These are phyloP conservation scores for Alternaria infectoria DNA, from an alignment of 2,329 filamentous ascomycete species.

Conservation along the genomic window DNA sequence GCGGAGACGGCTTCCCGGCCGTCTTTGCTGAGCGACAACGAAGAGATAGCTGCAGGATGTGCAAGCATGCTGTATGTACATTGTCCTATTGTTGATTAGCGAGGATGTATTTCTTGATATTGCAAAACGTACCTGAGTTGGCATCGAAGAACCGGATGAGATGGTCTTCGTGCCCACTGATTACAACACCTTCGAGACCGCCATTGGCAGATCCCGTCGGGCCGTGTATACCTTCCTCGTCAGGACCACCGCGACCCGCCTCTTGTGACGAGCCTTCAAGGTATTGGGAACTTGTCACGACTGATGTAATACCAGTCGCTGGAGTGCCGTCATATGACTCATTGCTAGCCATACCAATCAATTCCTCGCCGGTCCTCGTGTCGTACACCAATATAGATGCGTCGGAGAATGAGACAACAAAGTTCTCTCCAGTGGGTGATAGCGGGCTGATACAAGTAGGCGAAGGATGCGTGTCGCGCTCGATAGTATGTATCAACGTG, in stretches of 20 bases:
- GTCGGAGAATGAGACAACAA: slow-evolving; percentile 92
- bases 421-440: slow-evolving; percentile 80
- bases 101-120: slow-evolving; percentile 3
- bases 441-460: slow-evolving; percentile 93
- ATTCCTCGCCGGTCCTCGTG: slow-evolving; percentile 87
- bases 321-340: slow-evolving; percentile 92
- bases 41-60: slow-evolving; percentile 90
- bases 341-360: slow-evolving; percentile 88
- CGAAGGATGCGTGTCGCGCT: slow-evolving; percentile 71
- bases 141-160: slow-evolving; percentile 98
- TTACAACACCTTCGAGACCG: slow-evolving; percentile 86
- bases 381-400: slow-evolving; percentile 91
- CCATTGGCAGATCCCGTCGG: slow-evolving; percentile 83
- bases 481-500: slow-evolving; percentile 86
- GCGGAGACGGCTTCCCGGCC: slow-evolving; percentile 93
- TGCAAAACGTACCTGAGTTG: slow-evolving; percentile 83
- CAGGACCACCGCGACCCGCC: slow-evolving; percentile 66
- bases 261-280: slow-evolving; percentile 70
- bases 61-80: slow-evolving; percentile 99
- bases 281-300: slow-evolving; percentile 84
- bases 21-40: slow-evolving; percentile 89
- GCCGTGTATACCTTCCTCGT: slow-evolving; percentile 79
- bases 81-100: slow-evolving; percentile 70
- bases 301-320: slow-evolving; percentile 84
- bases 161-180: slow-evolving; percentile 94